These are phyloP conservation scores for Kappamyces sp. DNA, from an alignment of 192 early-diverging fungal genomes.

Conservation along the genomic window DNA sequence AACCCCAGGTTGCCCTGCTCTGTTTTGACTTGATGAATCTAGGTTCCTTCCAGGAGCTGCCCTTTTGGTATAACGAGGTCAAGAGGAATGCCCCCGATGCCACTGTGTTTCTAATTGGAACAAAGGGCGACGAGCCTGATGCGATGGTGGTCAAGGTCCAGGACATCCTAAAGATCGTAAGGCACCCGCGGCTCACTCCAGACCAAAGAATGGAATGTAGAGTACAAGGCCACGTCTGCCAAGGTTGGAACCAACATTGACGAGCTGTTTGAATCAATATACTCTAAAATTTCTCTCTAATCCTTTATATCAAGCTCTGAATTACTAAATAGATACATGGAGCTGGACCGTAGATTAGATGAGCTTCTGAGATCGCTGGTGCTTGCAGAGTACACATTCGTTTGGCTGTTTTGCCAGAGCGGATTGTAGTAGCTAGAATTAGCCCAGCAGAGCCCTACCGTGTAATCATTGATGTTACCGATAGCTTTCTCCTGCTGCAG, in stretches of 20 bases:
- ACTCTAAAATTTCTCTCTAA: slow-evolving; percentile 3
- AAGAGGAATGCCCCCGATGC: slow-evolving; percentile 46
- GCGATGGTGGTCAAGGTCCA: slow-evolving; percentile 36
- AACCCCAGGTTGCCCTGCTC: slow-evolving; percentile 36
- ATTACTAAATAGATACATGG: slow-evolving; percentile 3
- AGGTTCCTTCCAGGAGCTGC: slow-evolving; percentile 42
- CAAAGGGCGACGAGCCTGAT: slow-evolving; percentile 51
- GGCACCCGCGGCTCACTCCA: background rate
- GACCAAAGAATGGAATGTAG: slow-evolving; percentile 49
- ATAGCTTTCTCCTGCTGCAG: slow-evolving; percentile 28
- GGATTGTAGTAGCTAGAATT: slow-evolving; percentile 13
- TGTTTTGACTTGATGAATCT: slow-evolving; percentile 48
- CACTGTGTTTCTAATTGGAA: slow-evolving; percentile 35
- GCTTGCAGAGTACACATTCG: no score
- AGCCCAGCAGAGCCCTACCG: slow-evolving; percentile 22
- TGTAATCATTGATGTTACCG: slow-evolving; percentile 41
- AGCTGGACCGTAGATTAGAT: background rate
- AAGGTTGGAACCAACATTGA: slow-evolving; percentile 47
- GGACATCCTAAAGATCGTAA: slow-evolving; percentile 46
- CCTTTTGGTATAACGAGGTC: slow-evolving; percentile 55
- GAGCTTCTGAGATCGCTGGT: no score
- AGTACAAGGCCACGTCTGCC: slow-evolving; percentile 41
- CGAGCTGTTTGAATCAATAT: slow-evolving; percentile 40
- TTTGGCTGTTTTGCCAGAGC: background rate
- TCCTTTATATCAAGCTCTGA: background rate